Evolutionary conservation across 2,329 filamentous ascomycete genomes (phyloP), one percentile per base, ranked within the genome.

Genomic region (Pseudocercospora vitis): DNA sequence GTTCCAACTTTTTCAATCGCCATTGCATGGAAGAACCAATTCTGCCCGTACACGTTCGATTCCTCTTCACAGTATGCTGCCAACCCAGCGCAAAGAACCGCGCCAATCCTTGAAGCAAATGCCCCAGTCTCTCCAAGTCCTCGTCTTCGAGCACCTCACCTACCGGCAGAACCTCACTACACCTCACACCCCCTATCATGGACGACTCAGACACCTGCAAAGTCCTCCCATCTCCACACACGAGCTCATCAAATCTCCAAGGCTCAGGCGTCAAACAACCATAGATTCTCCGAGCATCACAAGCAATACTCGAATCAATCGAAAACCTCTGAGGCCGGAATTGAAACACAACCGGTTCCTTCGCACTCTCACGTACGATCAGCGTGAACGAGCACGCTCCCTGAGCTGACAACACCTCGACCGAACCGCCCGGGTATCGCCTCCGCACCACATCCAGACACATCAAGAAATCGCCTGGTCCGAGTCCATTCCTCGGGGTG

Each of bases 201-300:
- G 29, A 44, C 58, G 59, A 59, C n/a, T 50, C 56, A 29, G 35
- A 51, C 5, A 52, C 24, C 32, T 61, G 58, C n/a, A 59, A 31
- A 5, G 11, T 23, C 21, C 18, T 42, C 21, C 18, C 16, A 3
- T n/a, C 39, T 9, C 19, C 14, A 26, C 32, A 8, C 7, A 31
- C 8, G 12, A 48, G n/a, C 23, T 12, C 21, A 12, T 52, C 44
- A 31, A 24, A 48, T n/a, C 44, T 55, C 19, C 52, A 31, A 24
- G 26, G n/a, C 40, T 31, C 21, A 7, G 57, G 57, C 7, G 47
- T 45, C 5, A 54, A 39, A 5, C 7, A 18, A 5, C 48, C 47
- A 48, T 45, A 57, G 2, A 57, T 32, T 3, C 14, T 19, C 21
- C 26, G 23, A 7, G 54, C 52, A 12, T 59, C 54, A 2, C 23